These are phyloP conservation scores for Fusarium solani-melongenae DNA, from an alignment of 2,329 filamentous ascomycete species.

Conservation along the genomic window DNA sequence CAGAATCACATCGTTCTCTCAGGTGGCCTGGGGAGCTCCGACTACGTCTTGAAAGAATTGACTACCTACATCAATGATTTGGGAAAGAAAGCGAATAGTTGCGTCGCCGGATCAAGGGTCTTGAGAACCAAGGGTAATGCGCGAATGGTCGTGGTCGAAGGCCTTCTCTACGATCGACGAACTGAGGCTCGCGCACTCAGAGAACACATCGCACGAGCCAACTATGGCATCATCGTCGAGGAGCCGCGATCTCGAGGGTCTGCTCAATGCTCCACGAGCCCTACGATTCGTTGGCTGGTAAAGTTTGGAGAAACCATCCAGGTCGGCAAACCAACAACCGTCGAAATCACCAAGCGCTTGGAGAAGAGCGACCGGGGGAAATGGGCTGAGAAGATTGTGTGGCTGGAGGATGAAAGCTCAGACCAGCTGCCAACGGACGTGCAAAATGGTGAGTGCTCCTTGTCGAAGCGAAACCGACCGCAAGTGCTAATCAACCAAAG, in stretches of 20 bases:
- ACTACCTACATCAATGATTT: not conserved
- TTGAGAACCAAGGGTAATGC: not conserved
- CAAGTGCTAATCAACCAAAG: not conserved
- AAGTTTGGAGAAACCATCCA: not conserved
- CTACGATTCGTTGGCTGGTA: not conserved
- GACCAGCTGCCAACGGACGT: too few relatives aligned
- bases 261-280: not conserved
- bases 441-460: not conserved
- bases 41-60: not conserved
- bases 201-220: not conserved
- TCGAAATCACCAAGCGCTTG: not conserved
- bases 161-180: not conserved
- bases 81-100: not conserved
- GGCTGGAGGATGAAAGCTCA: too few relatives aligned
- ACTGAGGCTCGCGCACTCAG: not conserved
- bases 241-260: not conserved
- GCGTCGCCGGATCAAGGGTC: not conserved
- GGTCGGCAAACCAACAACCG: not conserved
- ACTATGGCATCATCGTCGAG: not conserved
- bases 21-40: not conserved
- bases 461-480: not conserved
- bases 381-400: not conserved
- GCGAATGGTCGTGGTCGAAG: not conserved
- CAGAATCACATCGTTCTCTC: not conserved
- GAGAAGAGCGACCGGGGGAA: not conserved